Base-by-base conservation (phyloP, 148 eudicot genomes). In the Cornus controversa region DNA sequence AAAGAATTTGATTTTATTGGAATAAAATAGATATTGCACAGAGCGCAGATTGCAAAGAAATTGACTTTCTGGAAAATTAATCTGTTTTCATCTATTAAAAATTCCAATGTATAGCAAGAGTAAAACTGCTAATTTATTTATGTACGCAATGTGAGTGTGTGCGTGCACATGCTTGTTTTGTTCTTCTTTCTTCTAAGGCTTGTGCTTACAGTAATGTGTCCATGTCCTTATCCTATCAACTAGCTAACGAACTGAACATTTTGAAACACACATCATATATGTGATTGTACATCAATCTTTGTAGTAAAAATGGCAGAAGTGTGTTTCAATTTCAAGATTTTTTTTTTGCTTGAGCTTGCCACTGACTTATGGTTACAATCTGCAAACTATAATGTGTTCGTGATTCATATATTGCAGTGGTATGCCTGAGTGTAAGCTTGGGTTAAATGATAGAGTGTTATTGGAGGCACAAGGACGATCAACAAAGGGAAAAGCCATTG, bases 361-460 rank as follows among this genome's bases (percentile, higher is more conserved):
- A 72, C 71, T 73, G 28, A 71, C 73, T 75, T 29, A 60, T 31
- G 70, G 58, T 69, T 28, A n/a, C 69, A 22, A 0, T 16, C 67
- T 22, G 27, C 62, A 40, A 24, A 31, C 15, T 6, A 4, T 31
- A 27, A 29, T 6, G 29, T 20, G 23, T 29, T 26, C 24, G 9
- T 68, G 57, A 18, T 73, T 68, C 67, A 82, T 78, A 42, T 73
- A 47, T 80, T 89, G 87, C 93, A 96, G 99, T 85, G 99, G 99
- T 75, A 96, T 96, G 99, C 99, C 99, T 7, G 99, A 95, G 83
- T 96, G 99, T 88, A 96, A 96, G 84, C 94, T 96, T 29, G 99
- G 99, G 80, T 90, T 96, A 53, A 96, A 96, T 78, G 99, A 96
- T 77, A 86, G 98, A 89, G 87, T 96, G 65, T 78, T 96, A 60